Conservation (phyloP, 805 yeast genomes). For the Kodamaea lidongshanica region DNA sequence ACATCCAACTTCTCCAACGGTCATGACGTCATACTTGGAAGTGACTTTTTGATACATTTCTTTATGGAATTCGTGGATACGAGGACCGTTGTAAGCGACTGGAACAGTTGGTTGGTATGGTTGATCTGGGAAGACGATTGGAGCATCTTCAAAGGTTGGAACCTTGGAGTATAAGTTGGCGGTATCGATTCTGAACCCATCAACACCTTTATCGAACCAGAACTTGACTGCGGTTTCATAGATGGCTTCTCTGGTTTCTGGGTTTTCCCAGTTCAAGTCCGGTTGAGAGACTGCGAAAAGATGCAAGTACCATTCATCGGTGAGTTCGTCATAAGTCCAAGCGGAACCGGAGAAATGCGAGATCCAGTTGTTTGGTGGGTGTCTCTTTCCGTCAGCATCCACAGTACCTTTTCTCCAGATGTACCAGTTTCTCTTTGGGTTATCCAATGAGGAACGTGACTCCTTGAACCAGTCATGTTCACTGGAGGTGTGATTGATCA, state of each 20-base stretch:
- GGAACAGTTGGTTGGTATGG: constrained; percentile 35
- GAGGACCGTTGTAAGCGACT: constrained; percentile 41
- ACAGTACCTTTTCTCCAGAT: constrained; percentile 48
- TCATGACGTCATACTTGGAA: constrained; percentile 45
- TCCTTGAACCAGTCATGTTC: constrained; percentile 57
- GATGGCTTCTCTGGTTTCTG: constrained; percentile 31
- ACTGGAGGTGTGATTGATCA: constrained; percentile 52
- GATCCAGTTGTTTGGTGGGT: constrained; percentile 54
- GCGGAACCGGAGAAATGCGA: constrained; percentile 50
- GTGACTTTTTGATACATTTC: constrained; percentile 42
- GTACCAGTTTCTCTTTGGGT: constrained; percentile 58
- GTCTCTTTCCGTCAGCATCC: constrained; percentile 44
- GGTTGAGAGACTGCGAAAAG: constrained; percentile 52
- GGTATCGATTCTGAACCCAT: constrained; percentile 55
- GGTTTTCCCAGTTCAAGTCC: constrained; percentile 58
- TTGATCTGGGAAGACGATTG: constrained; percentile 35
- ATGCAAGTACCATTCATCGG: constrained; percentile 50
- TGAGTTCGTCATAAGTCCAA: constrained; percentile 50
- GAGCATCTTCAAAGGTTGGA: constrained; percentile 43
- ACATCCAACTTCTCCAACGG: constrained; percentile 52
- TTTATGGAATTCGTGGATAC: constrained; percentile 53
- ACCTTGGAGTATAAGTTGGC: constrained; percentile 49
- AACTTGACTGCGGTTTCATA: constrained; percentile 43
- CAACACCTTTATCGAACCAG: constrained; percentile 53
- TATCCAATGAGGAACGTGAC: constrained; percentile 43